Base-by-base conservation (phyloP, 306 rosid species). In the Vigna unguiculata region DNA sequence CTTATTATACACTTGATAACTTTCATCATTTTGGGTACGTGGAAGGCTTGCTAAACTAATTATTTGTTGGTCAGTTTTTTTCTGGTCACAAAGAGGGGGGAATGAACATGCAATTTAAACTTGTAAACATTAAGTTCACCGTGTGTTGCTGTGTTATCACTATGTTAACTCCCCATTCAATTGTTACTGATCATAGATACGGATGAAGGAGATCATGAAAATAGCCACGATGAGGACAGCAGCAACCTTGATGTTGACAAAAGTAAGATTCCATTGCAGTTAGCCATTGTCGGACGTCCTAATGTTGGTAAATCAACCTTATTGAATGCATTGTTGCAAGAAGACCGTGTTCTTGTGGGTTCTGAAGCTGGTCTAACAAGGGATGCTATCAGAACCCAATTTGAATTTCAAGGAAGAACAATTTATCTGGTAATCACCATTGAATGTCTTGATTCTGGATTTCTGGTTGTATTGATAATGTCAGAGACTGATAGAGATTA, bases 321-420 rank as follows among this genome's bases (percentile, higher is more conserved):
- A 77, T 85, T 95, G 58, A 95, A 90, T 75, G 80, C 93, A n/a
- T 77, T 95, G 84, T 82, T 95, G 81, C 97, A 92, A 83, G 91
- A 93, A 85, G 89, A 95, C 13, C 98, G 98, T 9, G 98, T 92
- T 78, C 85, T 95, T 81, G 97, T 92, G 81, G 97, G 98, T 45
- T 97, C 98, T 11, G 98, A 95, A 87, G 93, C 96, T 81, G 98
- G 98, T 78, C 78, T 95, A 65, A 95, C 98, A 47, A 86, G 98
- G 85, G 98, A 95, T 83, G 90, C 98, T 55, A 82, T 95, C 83
- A 90, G 98, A 89, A 93, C 95, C 46, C 88, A 92, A 73, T 92
- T 92, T 83, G 87, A 95, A 74, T 95, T 83, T 87, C 87, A 95
- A 80, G 98, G 93, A 75, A 92, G 97, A 83, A 92, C 91, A 13